Evolutionary conservation across 139 green algal genomes (phyloP), one percentile per base, ranked within the genome.

Genomic region (Parachlorella kessleri): DNA sequence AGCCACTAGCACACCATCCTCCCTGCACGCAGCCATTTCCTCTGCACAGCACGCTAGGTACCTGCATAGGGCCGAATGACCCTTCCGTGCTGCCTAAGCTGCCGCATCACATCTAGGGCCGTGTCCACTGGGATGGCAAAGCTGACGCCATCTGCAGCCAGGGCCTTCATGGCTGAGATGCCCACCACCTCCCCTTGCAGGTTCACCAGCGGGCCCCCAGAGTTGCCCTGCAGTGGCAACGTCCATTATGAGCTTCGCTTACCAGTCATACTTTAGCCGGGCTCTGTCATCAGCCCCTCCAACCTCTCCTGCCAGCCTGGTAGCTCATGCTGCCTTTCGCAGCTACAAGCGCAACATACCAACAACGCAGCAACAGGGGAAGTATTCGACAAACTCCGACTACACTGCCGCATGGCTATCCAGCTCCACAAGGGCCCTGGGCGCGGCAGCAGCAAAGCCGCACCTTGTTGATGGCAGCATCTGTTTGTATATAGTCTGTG

Each of bases 111-210:
- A 32, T 85, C 72, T 65, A 87, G 87, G 23, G 90, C 88, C 0
- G 90, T 88, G 75, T 96, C 87, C 1, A 95, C 88, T 7, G 92
- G 92, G 48, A 96, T 94, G 37, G 88, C 90, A 89, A 96, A 96
- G 48, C 71, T 87, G 7, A 96, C 85, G 41, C 87, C 88, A 32
- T 95, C 90, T n/a, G 89, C 90, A 9, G 77, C 81, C 21, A 94
- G 65, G 18, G 92, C 92, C 84, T 93, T 90, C 85, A 94, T 92
- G 63, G 70, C 84, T 26, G 77, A 86, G 41, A 95, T 88, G 67
- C 90, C 92, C 40, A 96, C 84, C 54, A 96, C 92, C 67, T 90
- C 76, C 14, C 91, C 72, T 37, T 38, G 30, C 66, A 96, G 78
- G 75, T 96, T 94, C 3, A 95, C 83, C 33, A 96, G 77, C 28